phyloP scores from a whole-genome alignment of 371 early-diverging fungal genomes.

The Zychaea mexicana region DNA sequence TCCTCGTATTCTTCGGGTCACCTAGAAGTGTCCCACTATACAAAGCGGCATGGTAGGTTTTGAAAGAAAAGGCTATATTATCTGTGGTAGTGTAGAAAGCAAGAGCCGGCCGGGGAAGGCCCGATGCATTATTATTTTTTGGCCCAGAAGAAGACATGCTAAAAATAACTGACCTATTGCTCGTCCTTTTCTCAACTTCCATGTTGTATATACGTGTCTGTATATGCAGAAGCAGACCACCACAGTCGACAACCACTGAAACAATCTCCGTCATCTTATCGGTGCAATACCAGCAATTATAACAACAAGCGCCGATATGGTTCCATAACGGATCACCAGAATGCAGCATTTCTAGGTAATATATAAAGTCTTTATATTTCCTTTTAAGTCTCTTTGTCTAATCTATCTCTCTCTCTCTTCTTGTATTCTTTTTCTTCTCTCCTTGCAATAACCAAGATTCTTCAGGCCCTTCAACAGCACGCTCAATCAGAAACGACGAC shows the following conservation, averaged over 20 bases:
- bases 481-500: neutral
- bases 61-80: no score
- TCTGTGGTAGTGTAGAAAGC: no score
- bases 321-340: neutral
- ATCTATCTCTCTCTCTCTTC: neutral
- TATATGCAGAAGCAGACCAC: neutral
- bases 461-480: no score
- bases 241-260: neutral
- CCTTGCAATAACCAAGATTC: no score
- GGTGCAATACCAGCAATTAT: neutral
- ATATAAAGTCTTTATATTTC: neutral
- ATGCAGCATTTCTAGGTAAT: slow-evolving; percentile 4
- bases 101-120: neutral
- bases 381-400: neutral
- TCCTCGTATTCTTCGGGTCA: neutral
- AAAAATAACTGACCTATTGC: neutral
- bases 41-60: neutral
- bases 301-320: neutral
- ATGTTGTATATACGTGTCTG: no score
- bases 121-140: neutral
- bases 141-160: neutral
- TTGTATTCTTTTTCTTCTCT: neutral
- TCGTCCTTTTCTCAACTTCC: neutral
- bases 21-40: neutral
- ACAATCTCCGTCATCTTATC: slow-evolving; percentile 6